These are phyloP conservation scores for Leishmania major DNA, from an alignment of 208 protist genomes.

Conservation along the genomic window DNA sequence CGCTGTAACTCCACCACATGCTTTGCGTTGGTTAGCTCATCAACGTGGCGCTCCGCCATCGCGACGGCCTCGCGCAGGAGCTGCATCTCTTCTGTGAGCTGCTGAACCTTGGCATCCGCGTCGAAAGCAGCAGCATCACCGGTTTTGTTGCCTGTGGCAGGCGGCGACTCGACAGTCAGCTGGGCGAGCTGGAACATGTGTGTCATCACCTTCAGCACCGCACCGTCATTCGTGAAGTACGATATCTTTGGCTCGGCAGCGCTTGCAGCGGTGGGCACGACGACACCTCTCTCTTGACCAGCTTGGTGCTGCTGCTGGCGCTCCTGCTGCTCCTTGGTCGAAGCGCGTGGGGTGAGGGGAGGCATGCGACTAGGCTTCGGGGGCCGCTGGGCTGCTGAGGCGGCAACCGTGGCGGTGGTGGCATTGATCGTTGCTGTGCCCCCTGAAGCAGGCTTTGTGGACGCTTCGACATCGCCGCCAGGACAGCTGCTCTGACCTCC, in stretches of 20 bases:
- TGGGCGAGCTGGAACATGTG: conserved; percentile 80
- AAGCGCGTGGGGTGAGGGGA: conserved; percentile 24
- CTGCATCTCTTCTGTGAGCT: conserved; percentile 42
- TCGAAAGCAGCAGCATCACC: neutral
- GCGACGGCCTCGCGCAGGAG: conserved; percentile 49
- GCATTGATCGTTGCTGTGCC: neutral
- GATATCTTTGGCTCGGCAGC: conserved; percentile 34
- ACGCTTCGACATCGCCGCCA: neutral
- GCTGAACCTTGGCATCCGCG: conserved; percentile 6
- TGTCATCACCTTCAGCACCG: conserved; percentile 61
- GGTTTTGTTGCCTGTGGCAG: neutral
- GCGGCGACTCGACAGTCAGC: conserved; percentile 16
- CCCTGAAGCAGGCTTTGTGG: neutral
- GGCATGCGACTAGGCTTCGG: conserved; percentile 30
- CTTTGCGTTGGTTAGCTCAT: conserved; percentile 22
- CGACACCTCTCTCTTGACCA: neutral
- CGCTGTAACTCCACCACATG: conserved; percentile 48
- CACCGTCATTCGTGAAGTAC: conserved; percentile 51
- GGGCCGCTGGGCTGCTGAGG: conserved; percentile 17
- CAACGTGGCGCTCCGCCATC: conserved; percentile 48
- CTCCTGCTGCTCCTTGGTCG: conserved; percentile 27
- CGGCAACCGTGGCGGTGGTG: neutral
- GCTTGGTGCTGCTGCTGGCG: neutral
- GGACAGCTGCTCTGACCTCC: neutral
- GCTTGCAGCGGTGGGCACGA: conserved; percentile 8